Percentiles rank a stretch among this genome's conserved stretches.
These are phyloP conservation scores for Phialophora tarda DNA, from an alignment of 2,329 filamentous ascomycete genomes.

Conservation along the genomic window DNA sequence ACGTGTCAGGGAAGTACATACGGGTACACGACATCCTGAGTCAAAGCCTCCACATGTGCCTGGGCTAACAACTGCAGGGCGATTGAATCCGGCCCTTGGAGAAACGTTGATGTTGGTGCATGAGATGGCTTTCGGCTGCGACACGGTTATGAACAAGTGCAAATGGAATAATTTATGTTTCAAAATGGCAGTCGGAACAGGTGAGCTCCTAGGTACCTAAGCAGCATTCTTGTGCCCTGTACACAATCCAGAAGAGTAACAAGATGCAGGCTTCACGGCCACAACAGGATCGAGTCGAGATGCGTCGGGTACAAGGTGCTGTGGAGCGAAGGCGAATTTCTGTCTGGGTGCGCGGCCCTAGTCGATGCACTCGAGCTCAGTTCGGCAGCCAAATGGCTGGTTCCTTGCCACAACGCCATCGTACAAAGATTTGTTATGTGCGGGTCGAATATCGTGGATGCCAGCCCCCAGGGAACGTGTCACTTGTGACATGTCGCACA, in stretches of 20 bases:
- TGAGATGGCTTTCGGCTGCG: neutral
- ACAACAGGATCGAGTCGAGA: neutral
- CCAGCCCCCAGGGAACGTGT: neutral
- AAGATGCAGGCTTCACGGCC: neutral
- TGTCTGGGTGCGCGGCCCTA: neutral
- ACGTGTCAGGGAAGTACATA: neutral
- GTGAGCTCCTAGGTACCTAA: neutral
- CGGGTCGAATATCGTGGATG: neutral
- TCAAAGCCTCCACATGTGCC: neutral
- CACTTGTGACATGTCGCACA: conserved; percentile 1
- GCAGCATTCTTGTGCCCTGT: too few relatives aligned
- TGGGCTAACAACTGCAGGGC: neutral
- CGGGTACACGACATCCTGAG: neutral
- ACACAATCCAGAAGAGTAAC: neutral
- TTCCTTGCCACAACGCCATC: neutral
- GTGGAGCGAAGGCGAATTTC: neutral
- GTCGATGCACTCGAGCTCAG: neutral
- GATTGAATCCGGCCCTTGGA: neutral
- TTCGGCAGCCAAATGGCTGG: neutral
- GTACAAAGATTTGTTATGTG: neutral
- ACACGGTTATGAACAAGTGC: neutral
- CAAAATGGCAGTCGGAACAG: neutral
- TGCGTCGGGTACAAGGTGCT: neutral
- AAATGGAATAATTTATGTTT: neutral
- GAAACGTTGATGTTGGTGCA: neutral